Base-by-base conservation (phyloP, 2,329 filamentous ascomycete species). In the Aspergillus fumigatiaffinis region DNA sequence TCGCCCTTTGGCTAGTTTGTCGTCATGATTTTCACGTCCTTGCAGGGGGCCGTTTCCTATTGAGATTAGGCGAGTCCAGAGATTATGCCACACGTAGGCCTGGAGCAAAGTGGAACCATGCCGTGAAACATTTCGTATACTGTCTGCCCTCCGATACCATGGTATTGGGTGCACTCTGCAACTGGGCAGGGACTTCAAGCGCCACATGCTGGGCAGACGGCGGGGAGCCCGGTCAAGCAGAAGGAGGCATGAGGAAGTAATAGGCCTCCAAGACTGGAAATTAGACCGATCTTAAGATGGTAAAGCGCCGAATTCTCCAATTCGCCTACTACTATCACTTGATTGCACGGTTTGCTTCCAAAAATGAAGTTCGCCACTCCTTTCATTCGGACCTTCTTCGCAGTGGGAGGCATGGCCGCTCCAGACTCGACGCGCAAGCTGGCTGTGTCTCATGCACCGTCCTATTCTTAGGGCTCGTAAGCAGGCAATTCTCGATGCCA, bases 391-490 rank as follows among this genome's bases (percentile, higher is more conserved):
- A 25, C 25, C 3, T 23, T 25, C 25, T 25, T 25, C 25, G 25
- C 25, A 25, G 25, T 25, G 25, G 5, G 25, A 25, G 25, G 25
- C 1, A 3, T 4, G 25, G 25, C 25, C 3, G 25, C 25, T 25
- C 25, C 3, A 6, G 25, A 3, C 25, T 41, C 35, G 35, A 41
- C 35, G 12, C 12, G 7, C 12, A 10, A 5, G 35, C 35, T 41
- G 35, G 1, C 35, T 10, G 35, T 41, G 64, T 64, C 21, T 55
- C 57, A 17, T 61, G 67, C 46, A 66, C 59, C 9, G 55, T 65
- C 42, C 58, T 35, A 62, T 66, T 7, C 55, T 67, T 12, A 61
- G 66, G 14, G 14, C 55, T 10, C 63, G 60, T 42, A 72, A 71
- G 55, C 52, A 66, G 50, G 63, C 61, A 3, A 61, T 71, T 44